Percentiles rank a stretch among this genome's conserved stretches.
Conservation (phyloP, 176 grass and related monocot species). For the Dendrocalamus sinicus region DNA sequence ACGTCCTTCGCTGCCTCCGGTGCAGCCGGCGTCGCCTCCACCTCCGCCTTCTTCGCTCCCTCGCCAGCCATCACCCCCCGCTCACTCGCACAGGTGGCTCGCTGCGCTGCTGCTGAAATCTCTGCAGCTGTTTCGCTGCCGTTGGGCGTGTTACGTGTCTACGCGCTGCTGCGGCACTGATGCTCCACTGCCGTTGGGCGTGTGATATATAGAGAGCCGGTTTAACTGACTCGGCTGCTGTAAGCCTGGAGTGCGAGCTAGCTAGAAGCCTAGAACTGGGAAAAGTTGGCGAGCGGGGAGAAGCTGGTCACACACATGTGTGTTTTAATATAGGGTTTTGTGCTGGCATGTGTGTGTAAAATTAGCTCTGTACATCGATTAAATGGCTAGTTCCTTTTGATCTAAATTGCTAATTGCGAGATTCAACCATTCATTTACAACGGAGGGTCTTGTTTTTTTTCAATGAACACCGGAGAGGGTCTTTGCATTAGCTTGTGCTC, state of each 20-base stretch:
- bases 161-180: not conserved
- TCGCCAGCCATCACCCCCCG: constrained; percentile 5
- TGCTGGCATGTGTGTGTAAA: too few species aligned
- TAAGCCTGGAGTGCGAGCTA: not conserved
- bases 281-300: constrained; percentile 1
- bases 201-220: not conserved
- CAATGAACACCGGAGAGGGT: too few species aligned
- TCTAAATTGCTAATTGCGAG: too few species aligned
- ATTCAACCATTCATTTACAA: too few species aligned
- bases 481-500: too few species aligned
- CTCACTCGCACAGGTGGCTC: not conserved
- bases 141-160: not conserved
- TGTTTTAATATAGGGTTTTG: too few species aligned
- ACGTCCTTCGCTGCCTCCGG: not conserved
- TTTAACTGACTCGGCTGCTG: not conserved
- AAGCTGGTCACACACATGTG: too few species aligned
- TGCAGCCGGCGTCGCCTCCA: not conserved
- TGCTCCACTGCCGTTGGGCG: not conserved
- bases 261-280: not conserved
- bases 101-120: not conserved
- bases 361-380: too few species aligned
- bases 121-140: not conserved
- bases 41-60: constrained; percentile 20
- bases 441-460: too few species aligned
- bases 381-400: too few species aligned